Evolutionary conservation across 2,329 filamentous ascomycete species (phyloP), one percentile per base, ranked within the genome.

Genomic region (Fusarium algeriense): DNA sequence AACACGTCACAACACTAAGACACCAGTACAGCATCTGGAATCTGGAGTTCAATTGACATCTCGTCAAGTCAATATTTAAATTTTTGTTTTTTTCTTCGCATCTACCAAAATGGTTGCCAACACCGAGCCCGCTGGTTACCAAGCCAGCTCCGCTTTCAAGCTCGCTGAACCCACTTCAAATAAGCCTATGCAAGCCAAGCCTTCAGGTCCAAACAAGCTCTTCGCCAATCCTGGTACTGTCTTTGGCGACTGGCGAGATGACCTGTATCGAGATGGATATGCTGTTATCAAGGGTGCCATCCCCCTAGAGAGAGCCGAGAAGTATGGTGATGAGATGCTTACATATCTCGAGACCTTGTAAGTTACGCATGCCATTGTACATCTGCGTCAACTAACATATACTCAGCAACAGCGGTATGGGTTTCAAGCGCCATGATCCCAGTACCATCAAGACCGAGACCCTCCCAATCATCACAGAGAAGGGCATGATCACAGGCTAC

Each of bases 401-500:
- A n/a, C 1, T 4, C 0, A 65, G 62, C 6, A 65, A 65, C 5
- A 52, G 62, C 1, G 62, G 62, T 5, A 50, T 65, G 50, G 62
- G 62, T 6, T 65, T 65, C 13, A 65, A 65, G 28, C 62, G 50
- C 0, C 50, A 65, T 0, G 50, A 65, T 0, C 60, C 60, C 2
- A 65, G 28, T 17, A 65, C 62, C 2, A 14, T 59, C 19, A 59
- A 65, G 12, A 50, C 41, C 0, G 62, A 59, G 4, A 65, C 13
- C 0, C 15, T 65, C 3, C 62, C 62, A 2, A 20, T 65, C 1
- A 65, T 65, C 1, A 65, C 60, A 3, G 62, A 65, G 2, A 65
- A 65, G 1, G 62, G 62, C 5, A 65, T 65, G 62, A 65, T 65
- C 6, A 65, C 48, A 3, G 62, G 60, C 19, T 65, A 65, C 10